These are phyloP conservation scores for Annulohypoxylon stygium DNA, from an alignment of 495 filamentous ascomycete species.

Conservation along the genomic window DNA sequence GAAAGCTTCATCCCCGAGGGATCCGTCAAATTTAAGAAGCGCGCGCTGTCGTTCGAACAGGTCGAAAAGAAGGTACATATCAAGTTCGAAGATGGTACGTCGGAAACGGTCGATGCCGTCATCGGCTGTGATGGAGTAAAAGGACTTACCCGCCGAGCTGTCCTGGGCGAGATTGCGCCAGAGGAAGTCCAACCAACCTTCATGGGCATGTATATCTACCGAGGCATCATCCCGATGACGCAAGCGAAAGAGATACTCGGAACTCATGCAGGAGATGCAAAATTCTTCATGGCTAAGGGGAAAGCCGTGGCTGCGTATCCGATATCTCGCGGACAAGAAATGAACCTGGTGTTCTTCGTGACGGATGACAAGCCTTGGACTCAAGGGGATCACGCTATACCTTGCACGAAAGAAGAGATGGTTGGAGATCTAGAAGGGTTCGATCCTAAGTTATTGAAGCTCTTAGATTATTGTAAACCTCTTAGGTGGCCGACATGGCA, in stretches of 20 bases:
- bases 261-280: constrained; percentile 65
- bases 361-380: constrained; percentile 26
- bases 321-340: constrained; percentile 64
- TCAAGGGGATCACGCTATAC: constrained; percentile 27
- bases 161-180: constrained; percentile 58
- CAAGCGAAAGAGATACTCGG: constrained; percentile 60
- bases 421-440: constrained; percentile 41
- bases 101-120: constrained; percentile 55
- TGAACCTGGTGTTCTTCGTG: constrained; percentile 46
- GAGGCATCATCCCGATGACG: constrained; percentile 70
- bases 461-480: constrained; percentile 53
- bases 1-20: constrained; percentile 50
- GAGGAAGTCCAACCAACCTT: constrained; percentile 49
- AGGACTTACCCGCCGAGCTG: constrained; percentile 56
- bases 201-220: constrained; percentile 59
- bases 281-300: constrained; percentile 66
- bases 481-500: constrained; percentile 72
- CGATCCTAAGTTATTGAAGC: constrained; percentile 40
- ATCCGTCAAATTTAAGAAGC: constrained; percentile 48
- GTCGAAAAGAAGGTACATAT: constrained; percentile 40
- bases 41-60: constrained; percentile 41
- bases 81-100: constrained; percentile 48
- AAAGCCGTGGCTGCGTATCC: constrained; percentile 69
- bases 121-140: constrained; percentile 73
- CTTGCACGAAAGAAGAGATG: constrained; percentile 49